Base-by-base conservation (phyloP, 2,329 filamentous ascomycete genomes). In the Fusarium nurragi region DNA sequence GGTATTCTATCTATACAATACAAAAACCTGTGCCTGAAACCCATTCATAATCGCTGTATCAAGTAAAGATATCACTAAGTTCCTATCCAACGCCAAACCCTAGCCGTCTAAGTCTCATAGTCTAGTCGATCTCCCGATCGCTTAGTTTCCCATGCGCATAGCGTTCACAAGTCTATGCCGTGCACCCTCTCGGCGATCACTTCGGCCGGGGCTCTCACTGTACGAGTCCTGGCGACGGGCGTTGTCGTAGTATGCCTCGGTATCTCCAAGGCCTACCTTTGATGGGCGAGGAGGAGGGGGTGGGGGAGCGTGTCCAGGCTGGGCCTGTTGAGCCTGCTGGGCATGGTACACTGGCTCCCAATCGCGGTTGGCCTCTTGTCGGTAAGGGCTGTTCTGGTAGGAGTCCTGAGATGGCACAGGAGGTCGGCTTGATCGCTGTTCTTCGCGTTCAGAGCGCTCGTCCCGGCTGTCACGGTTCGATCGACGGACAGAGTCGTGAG, bases 261-360 rank as follows among this genome's bases (percentile, higher is more conserved):
- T 45, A 21, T 78, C 76, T n/a, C 75, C 75, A 14, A 76, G 60
- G 39, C 73, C 74, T 19, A 78, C 71, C 68, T 79, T 79, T 41
- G 74, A 74, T 5, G 77, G 77, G 5, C 76, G 75, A 4, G 77
- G 77, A 7, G 77, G 77, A 1, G 77, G 77, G 4, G 77, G 77
- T 3, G 77, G 75, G 28, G 77, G 72, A 47, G 73, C 69, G 13
- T 68, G 61, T 19, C 63, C 68, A 19, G 68, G 59, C 28, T 67
- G 63, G 32, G 56, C 32, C 5, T 64, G 56, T 38, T 51, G 47
- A 50, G 47, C 34, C 46, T 49, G 45, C 10, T 55, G 57, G 12
- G 54, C 28, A 18, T 62, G 59, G 2, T 76, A 76, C 11, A 71
- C 71, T 5, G 71, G 60, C 38, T 76, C 71, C 71, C 75, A 77